Conservation (phyloP, 306 rosid genomes). For the Gillenia trifoliata region DNA sequence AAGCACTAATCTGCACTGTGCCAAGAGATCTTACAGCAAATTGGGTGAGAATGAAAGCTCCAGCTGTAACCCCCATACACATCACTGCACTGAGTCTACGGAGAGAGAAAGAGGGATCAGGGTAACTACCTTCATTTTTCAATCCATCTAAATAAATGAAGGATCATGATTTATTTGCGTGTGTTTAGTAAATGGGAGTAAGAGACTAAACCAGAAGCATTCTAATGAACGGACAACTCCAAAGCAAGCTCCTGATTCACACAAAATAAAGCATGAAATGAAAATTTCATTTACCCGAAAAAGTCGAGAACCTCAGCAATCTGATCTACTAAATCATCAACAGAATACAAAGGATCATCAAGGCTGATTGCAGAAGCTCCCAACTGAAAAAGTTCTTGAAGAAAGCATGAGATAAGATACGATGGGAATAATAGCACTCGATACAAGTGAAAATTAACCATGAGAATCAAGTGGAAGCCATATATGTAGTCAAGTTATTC, state of each 20-base stretch:
- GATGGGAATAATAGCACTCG: slow-evolving; percentile 25
- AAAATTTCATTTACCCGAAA: slow-evolving; percentile 61
- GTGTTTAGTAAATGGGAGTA: not conserved
- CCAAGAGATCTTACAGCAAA: slow-evolving; percentile 67
- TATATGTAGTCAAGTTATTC: slow-evolving; percentile 23
- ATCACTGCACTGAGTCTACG: slow-evolving; percentile 78
- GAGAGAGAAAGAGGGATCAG: slow-evolving; percentile 23
- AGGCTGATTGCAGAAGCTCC: slow-evolving; percentile 72
- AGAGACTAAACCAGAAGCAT: not conserved
- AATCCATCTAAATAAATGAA: slow-evolving; percentile 7
- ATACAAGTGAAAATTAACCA: slow-evolving; percentile 5
- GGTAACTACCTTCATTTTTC: not conserved
- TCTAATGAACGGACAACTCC: not conserved
- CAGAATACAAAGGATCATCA: slow-evolving; percentile 62
- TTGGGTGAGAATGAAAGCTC: slow-evolving; percentile 84
- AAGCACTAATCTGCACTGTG: slow-evolving; percentile 3
- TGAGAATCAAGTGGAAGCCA: slow-evolving; percentile 15
- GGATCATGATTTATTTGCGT: not conserved
- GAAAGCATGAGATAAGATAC: slow-evolving; percentile 48
- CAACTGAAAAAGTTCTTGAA: slow-evolving; percentile 80
- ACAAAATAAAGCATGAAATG: not conserved
- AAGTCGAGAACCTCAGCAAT: slow-evolving; percentile 82
- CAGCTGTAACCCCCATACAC: slow-evolving; percentile 98
- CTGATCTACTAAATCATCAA: slow-evolving; percentile 95
- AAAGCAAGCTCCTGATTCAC: not conserved